Evolutionary conservation across 495 filamentous ascomycete genomes (phyloP), one percentile per base, ranked within the genome.

Genomic region (Bryoglossum gracile): DNA sequence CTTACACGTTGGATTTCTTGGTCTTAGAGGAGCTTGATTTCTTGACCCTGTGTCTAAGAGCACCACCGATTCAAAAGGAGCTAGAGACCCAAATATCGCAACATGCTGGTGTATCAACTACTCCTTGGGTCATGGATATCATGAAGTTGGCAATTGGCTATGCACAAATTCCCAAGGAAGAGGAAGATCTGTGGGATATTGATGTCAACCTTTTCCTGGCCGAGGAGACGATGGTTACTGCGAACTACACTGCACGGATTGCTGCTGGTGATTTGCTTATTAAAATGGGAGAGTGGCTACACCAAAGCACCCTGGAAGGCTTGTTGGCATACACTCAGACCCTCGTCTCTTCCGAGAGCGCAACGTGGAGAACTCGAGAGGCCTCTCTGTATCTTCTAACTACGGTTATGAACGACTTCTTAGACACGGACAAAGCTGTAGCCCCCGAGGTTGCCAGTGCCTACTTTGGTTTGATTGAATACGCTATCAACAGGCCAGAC

Each of bases 171-270:
- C 87, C 87, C 3, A 81, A 77, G 10, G 92, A 98, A 61, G 94
- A 97, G 59, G 87, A 94, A 64, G 87, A 84, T 6, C 68, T 98
- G 22, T 98, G 92, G 92, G 88, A 97, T 47, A 83, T 96, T 49
- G 92, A 98, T 65, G 81, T 94, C 45, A 97, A 94, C 39, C 75
- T 97, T 1, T 98, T 94, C 65, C 74, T 98, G 22, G 89, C 89
- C 0, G 92, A 98, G 59, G 92, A 98, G 65, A 91, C 87, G 2
- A 87, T 88, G 10, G 83, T 96, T 40, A 95, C 89, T n/a, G 84
- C 90, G 19, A 96, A 97, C 61, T 98, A 95, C 63, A 94, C 91
- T 2, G 86, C 92, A 22, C 77, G 92, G 41, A 94, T 86, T 10
- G 91, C 91, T 40, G 89, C 87, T 57, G 89, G 89, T 22, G 91